These are phyloP conservation scores for Trichoderma afroharzianum DNA, from an alignment of 2,329 filamentous ascomycete genomes.

Conservation along the genomic window DNA sequence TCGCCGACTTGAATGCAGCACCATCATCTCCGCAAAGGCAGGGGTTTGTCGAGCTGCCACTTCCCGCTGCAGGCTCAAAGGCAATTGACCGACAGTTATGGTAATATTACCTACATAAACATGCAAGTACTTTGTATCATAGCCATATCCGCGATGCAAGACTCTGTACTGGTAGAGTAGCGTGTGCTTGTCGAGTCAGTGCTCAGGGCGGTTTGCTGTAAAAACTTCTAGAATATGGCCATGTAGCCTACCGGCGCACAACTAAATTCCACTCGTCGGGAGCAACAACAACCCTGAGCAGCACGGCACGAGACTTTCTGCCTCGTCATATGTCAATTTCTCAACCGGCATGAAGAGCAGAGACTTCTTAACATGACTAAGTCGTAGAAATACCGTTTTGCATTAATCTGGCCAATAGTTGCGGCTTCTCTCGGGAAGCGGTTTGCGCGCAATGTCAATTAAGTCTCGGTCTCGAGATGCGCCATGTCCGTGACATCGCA, in stretches of 20 bases:
- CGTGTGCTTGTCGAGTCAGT: not conserved
- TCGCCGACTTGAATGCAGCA: conserved; percentile 5
- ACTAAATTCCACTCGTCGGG: not conserved
- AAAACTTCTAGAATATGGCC: not conserved
- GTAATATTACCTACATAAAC: not conserved
- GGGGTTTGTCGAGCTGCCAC: not conserved
- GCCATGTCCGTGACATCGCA: conserved; percentile 80
- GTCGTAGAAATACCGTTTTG: conserved; percentile 70
- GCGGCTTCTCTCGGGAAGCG: conserved; percentile 51
- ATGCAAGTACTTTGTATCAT: not conserved
- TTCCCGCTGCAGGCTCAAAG: not conserved
- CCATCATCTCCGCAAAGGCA: not conserved
- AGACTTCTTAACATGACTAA: conserved; percentile 55
- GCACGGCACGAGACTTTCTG: conserved; percentile 49
- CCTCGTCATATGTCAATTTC: conserved; percentile 54
- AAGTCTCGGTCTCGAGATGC: conserved; percentile 66
- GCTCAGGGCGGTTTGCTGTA: not conserved
- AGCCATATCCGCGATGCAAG: not conserved
- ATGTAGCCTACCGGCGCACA: not conserved
- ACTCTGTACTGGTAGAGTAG: not conserved
- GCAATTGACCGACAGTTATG: not conserved
- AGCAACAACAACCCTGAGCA: not conserved
- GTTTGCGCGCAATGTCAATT: conserved; percentile 60
- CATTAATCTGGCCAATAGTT: conserved; percentile 55
- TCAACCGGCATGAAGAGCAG: conserved; percentile 59